Evolutionary conservation across 108 stramenopile genomes (phyloP).

Genomic region (Parmales sp.): DNA sequence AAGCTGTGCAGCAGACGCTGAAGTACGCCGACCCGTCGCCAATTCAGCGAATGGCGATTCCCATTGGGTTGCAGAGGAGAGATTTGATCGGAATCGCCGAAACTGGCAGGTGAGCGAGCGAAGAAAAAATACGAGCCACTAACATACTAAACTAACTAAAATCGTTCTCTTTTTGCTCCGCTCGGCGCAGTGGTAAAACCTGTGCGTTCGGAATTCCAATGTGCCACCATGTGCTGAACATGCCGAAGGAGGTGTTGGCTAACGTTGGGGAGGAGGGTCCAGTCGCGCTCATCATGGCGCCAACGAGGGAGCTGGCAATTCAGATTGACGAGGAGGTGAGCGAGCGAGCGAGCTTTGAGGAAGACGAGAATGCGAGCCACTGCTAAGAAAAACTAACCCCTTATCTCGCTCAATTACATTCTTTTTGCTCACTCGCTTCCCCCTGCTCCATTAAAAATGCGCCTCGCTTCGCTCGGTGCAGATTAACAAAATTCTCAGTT

Average conservation of each 20-base stretch:
- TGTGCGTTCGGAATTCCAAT: slow-evolving; percentile 88
- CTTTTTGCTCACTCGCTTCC: neutral
- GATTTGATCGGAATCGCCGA: slow-evolving; percentile 98
- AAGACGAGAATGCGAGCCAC: neutral
- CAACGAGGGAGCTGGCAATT: slow-evolving; percentile 87
- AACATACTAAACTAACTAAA: no score
- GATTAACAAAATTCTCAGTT: slow-evolving; percentile 16
- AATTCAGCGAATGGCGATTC: slow-evolving; percentile 87
- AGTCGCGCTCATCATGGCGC: slow-evolving; percentile 85
- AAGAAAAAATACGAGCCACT: no score
- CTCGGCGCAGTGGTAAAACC: slow-evolving; percentile 86
- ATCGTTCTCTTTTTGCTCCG: no score
- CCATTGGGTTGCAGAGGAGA: slow-evolving; percentile 78
- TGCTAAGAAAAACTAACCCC: neutral
- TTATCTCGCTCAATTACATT: neutral
- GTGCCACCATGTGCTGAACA: slow-evolving; percentile 58
- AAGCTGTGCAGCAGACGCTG: slow-evolving; percentile 57
- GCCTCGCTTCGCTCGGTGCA: neutral
- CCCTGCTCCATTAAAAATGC: no score
- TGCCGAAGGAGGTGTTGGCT: slow-evolving; percentile 43
- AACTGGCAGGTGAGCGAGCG: no score
- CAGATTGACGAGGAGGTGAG: slow-evolving; percentile 78
- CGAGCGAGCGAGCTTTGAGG: neutral
- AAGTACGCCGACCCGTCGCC: slow-evolving; percentile 81
- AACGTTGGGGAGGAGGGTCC: slow-evolving; percentile 80